Evolutionary conservation across 306 rosid genomes (phyloP), one percentile per base, ranked within the genome.

Genomic region (Spatholobus suberectus): DNA sequence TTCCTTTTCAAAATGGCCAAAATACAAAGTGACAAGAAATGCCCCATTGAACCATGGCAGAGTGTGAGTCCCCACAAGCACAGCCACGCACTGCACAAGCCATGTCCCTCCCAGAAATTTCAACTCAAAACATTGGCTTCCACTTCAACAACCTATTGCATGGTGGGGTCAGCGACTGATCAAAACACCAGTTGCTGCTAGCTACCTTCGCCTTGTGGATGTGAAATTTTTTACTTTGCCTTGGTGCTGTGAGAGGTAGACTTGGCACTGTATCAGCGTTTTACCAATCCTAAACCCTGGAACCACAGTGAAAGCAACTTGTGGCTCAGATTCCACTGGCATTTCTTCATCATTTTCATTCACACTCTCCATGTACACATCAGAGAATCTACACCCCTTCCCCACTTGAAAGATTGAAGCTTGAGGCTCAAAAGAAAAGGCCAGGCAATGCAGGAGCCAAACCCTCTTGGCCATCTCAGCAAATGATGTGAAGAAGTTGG

Each of bases 391-490:
- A 43, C 94, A 89, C 0, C 97, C 99, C 68, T 83, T 91, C 51
- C 44, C 74, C 41, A 89, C 92, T 89, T 89, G 97, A 79, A 96
- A 96, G 85, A 94, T 91, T 13, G 87, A 79, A 17, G 92, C 98
- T 83, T 88, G 87, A 0, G 90, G 88, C 27, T 96, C 82, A 55
- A 96, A 88, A 5, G 95, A 91, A 85, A 92, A 94, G 49, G 95
- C 97, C 34, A 96, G 47, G 83, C 96, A 94, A 61, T 96, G 99
- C 1, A 96, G 89, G 17, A 96, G 92, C 93, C 94, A 94, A 5
- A 96, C 90, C 89, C 94, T 80, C 80, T 90, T 94, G 0, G 97
- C 98, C 98, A 96, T 94, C 44, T 92, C 98, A 4, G 90, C 85
- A 72, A 96, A 96, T 0, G 89, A 70, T 11, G 72, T 37, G 76